These are phyloP conservation scores for Tylopilus plumbeoviolaceoides DNA, from an alignment of 768 basidiomycete genomes.

Conservation along the genomic window DNA sequence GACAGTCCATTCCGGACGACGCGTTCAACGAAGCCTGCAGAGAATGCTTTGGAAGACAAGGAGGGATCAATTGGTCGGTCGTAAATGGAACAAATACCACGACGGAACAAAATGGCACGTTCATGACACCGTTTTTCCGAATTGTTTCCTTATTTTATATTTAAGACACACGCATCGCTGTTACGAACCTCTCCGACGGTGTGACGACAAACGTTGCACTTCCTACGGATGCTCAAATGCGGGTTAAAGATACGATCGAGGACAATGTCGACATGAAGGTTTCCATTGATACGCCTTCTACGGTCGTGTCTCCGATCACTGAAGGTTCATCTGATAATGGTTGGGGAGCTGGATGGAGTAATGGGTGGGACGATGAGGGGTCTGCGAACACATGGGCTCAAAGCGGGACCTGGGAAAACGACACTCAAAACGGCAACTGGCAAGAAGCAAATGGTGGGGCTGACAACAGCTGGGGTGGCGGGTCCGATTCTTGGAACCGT, in stretches of 20 bases:
- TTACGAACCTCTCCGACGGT: constrained; percentile 16
- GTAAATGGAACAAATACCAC: constrained; percentile 5
- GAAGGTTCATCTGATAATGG: not conserved
- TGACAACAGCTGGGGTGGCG: constrained; percentile 11
- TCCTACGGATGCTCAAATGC: constrained; percentile 21
- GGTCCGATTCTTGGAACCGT: constrained; percentile 20
- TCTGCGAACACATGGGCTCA: constrained; percentile 12
- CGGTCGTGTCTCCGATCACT: not conserved
- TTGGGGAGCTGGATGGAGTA: constrained; percentile 8
- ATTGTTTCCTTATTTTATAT: constrained; percentile 3
- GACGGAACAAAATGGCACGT: constrained; percentile 8
- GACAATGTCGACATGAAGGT: constrained; percentile 22
- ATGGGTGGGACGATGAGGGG: constrained; percentile 13
- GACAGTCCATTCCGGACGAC: constrained; percentile 35
- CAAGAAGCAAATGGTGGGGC: constrained; percentile 4
- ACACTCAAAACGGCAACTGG: not conserved
- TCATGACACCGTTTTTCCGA: not conserved
- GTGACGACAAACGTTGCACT: constrained; percentile 13
- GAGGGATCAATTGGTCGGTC: constrained; percentile 36
- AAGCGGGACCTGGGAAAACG: constrained; percentile 2
- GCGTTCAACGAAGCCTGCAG: constrained; percentile 46
- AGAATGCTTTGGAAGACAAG: constrained; percentile 46
- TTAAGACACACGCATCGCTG: constrained; percentile 15
- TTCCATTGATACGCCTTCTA: constrained; percentile 4
- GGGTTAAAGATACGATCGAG: constrained; percentile 27